phyloP scores from a whole-genome alignment of 257 asterid species.

The Przewalskia tangutica region DNA sequence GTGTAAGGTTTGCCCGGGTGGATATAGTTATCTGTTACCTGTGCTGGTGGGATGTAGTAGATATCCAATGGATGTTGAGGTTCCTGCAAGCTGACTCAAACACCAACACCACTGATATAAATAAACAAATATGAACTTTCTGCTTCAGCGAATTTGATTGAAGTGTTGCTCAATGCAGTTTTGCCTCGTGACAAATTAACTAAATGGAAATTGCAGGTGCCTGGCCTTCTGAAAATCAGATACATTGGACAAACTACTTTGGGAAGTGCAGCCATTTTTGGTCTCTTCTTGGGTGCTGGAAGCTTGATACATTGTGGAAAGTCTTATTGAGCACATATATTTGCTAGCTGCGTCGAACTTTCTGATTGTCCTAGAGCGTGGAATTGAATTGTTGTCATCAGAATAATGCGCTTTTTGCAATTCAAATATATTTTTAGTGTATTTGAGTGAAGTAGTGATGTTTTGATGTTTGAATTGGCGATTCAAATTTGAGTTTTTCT shows the following conservation, averaged over 20 bases:
- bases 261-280: slow-evolving; percentile 83
- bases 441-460: neutral
- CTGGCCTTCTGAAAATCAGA: slow-evolving; percentile 68
- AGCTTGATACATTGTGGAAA: slow-evolving; percentile 86
- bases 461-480: neutral
- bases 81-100: neutral
- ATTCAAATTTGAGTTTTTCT: neutral
- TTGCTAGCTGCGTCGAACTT: neutral
- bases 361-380: neutral
- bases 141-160: neutral
- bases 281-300: slow-evolving; percentile 88
- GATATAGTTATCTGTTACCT: neutral
- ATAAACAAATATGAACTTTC: neutral
- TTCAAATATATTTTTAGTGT: neutral
- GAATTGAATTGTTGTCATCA: neutral
- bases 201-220: slow-evolving; percentile 43
- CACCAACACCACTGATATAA: neutral
- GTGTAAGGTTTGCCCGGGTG: neutral
- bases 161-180: neutral
- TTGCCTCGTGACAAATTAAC: neutral
- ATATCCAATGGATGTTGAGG: neutral
- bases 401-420: neutral
- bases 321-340: slow-evolving; percentile 6
- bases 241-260: slow-evolving; percentile 72
- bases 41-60: neutral